These are phyloP conservation scores for Penicillium sp. DNA, from an alignment of 2,329 filamentous ascomycete species.

Conservation along the genomic window DNA sequence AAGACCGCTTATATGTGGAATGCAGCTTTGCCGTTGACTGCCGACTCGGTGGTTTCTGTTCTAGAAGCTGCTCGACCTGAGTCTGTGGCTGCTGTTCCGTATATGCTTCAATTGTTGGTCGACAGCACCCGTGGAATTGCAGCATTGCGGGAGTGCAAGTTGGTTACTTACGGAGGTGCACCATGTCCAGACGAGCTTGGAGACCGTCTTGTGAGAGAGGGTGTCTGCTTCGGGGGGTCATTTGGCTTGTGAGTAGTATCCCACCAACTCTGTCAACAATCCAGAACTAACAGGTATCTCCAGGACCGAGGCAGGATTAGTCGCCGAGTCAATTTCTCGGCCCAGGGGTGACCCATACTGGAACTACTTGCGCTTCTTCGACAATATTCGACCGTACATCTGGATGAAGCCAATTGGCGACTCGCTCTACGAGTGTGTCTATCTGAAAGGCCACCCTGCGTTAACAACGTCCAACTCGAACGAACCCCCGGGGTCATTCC, in stretches of 20 bases:
- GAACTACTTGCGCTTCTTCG: constrained; percentile 42
- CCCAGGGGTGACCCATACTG: constrained; percentile 38
- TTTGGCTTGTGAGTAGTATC: constrained; percentile 37
- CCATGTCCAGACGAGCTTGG: constrained; percentile 43
- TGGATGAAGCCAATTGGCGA: constrained; percentile 34
- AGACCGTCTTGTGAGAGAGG: constrained; percentile 35
- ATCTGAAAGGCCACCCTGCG: constrained; percentile 29
- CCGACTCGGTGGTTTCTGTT: constrained; percentile 32
- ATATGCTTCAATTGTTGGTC: constrained; percentile 39
- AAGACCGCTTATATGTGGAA: constrained; percentile 43
- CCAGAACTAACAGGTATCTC: neutral
- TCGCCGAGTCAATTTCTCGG: constrained; percentile 41
- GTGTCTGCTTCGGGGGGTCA: constrained; percentile 37
- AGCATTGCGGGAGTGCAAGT: constrained; percentile 34
- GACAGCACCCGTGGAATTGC: constrained; percentile 35
- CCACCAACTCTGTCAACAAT: neutral
- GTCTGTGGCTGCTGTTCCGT: constrained; percentile 42
- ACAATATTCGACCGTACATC: constrained; percentile 34
- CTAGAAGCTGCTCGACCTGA: constrained; percentile 37
- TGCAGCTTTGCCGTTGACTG: constrained; percentile 38
- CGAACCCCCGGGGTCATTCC: constrained; percentile 31
- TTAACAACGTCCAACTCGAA: constrained; percentile 31
- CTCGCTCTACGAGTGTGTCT: constrained; percentile 29
- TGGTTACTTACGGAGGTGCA: constrained; percentile 41
- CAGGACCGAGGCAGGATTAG: constrained; percentile 43